Conservation (phyloP, 371 early-diverging fungal species). For the Haplosporangium sp. region DNA sequence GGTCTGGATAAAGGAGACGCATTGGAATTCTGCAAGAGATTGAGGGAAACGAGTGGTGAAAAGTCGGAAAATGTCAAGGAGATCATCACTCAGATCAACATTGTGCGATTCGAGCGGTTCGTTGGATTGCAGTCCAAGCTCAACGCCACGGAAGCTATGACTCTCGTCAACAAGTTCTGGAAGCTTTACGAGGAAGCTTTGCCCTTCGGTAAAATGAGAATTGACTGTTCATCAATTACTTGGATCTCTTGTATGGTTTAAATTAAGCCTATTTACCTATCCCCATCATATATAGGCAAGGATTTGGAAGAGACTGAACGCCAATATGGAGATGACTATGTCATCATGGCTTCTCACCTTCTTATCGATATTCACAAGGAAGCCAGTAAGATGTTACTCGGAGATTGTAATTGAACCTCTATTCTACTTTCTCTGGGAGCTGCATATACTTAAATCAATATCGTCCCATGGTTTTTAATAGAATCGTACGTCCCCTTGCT, state of each 20-base stretch:
- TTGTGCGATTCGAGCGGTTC: conserved; percentile 67
- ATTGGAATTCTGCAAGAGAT: conserved; percentile 51
- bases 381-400: conserved; percentile 36
- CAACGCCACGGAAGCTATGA: conserved; percentile 29
- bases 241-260: too few relatives aligned
- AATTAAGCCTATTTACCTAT: neutral
- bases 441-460: neutral
- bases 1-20: conserved; percentile 55
- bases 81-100: conserved; percentile 58
- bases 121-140: conserved; percentile 56
- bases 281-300: conserved; percentile 54
- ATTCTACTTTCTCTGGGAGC: neutral
- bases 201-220: conserved; percentile 63
- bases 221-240: too few relatives aligned
- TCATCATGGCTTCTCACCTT: conserved; percentile 72
- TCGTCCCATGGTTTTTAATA: conserved; percentile 13
- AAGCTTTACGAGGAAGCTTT: conserved; percentile 67
- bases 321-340: conserved; percentile 86
- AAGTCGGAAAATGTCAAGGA: conserved; percentile 60
- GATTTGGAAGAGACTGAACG: conserved; percentile 77
- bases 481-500: conserved; percentile 55
- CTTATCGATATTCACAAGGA: conserved; percentile 67
- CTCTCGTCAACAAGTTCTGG: conserved; percentile 65
- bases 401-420: too few relatives aligned
- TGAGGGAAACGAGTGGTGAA: conserved; percentile 55